These are phyloP conservation scores for Heliamphora ciliata DNA, from an alignment of 179 eudicot genomes.

Conservation along the genomic window DNA sequence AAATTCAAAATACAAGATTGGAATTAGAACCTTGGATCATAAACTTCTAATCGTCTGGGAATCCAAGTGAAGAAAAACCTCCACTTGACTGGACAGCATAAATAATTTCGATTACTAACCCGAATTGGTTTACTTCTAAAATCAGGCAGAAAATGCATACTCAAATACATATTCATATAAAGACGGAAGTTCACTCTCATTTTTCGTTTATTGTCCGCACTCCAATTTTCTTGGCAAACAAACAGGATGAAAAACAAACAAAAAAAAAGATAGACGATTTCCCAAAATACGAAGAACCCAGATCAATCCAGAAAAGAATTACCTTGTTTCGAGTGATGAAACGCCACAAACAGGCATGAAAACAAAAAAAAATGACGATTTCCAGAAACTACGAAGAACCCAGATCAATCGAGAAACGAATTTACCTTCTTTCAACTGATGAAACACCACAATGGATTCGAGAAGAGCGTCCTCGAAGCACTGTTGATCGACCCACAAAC, in stretches of 20 bases:
- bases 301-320: not conserved
- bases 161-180: too few relatives aligned
- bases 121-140: not conserved
- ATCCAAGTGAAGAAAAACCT: not conserved
- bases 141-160: not conserved
- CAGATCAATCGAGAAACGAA: not conserved
- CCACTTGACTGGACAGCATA: not conserved
- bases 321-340: constrained; percentile 40
- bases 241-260: not conserved
- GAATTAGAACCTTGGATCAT: not conserved
- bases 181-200: not conserved
- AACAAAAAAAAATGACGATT: not conserved
- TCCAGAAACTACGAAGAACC: not conserved
- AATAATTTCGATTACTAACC: not conserved
- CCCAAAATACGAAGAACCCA: not conserved
- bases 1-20: not conserved
- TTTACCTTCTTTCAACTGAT: constrained; percentile 32
- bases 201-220: too few relatives aligned
- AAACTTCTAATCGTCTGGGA: not conserved
- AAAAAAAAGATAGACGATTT: not conserved
- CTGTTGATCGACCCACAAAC: constrained; percentile 18
- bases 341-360: constrained; percentile 18
- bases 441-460: constrained; percentile 32
- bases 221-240: not conserved
- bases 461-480: not conserved